phyloP scores from a whole-genome alignment of 805 yeast genomes.

The Kuraishia floccosa region DNA sequence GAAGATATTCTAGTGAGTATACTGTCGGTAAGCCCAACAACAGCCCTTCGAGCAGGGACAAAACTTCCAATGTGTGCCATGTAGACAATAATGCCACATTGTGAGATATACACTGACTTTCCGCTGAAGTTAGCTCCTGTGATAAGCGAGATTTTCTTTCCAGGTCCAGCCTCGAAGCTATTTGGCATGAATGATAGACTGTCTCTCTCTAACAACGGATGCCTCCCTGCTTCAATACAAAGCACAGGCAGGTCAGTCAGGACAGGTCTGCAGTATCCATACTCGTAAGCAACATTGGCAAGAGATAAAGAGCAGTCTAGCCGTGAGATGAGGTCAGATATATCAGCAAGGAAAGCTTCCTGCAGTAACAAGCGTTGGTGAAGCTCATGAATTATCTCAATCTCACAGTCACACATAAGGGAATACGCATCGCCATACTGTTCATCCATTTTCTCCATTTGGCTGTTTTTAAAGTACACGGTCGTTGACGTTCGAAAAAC shows the following conservation, averaged over 20 bases:
- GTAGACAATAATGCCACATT: slow-evolving; percentile 57
- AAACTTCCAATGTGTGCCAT: slow-evolving; percentile 68
- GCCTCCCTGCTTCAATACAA: slow-evolving; percentile 58
- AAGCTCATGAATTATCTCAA: slow-evolving; percentile 17
- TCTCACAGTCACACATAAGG: slow-evolving; percentile 20
- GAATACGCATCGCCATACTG: slow-evolving; percentile 11
- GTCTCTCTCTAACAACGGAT: slow-evolving; percentile 66
- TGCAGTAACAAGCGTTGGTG: slow-evolving; percentile 9
- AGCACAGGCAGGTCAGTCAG: slow-evolving; percentile 37
- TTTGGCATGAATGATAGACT: slow-evolving; percentile 25
- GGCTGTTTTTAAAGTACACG: slow-evolving; percentile 8
- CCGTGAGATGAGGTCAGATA: background rate
- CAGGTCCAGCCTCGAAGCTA: too few species aligned
- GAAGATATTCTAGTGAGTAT: slow-evolving; percentile 78
- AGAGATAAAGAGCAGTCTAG: slow-evolving; percentile 3
- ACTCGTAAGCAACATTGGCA: slow-evolving; percentile 13
- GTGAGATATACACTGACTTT: slow-evolving; percentile 65
- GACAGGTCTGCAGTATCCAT: slow-evolving; percentile 35
- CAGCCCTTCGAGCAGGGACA: slow-evolving; percentile 57
- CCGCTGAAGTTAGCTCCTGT: slow-evolving; percentile 93
- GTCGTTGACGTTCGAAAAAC: slow-evolving; percentile 12
- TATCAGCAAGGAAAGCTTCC: slow-evolving; percentile 3
- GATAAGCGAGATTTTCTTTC: slow-evolving; percentile 38
- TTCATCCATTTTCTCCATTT: slow-evolving; percentile 16
- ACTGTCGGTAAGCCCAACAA: slow-evolving; percentile 64